Base-by-base conservation (phyloP, 2,329 filamentous ascomycete species). In the Diaporthe citri region DNA sequence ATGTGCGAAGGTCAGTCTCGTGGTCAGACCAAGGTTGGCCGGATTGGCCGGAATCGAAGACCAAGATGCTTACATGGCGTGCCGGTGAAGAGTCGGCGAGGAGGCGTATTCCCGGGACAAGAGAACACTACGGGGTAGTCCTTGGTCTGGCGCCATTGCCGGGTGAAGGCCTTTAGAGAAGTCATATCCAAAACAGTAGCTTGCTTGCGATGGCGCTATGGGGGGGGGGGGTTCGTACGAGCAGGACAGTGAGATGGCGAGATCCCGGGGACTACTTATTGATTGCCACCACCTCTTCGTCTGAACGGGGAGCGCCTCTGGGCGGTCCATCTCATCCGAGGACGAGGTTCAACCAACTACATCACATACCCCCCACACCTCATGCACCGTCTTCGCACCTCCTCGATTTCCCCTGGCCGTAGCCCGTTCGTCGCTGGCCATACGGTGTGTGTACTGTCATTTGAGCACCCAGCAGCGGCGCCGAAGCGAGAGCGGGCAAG, bases 1-100 rank as follows among this genome's bases (percentile, higher is more conserved):
- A 22, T 28, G 43, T n/a, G 36, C 41, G 7, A 59, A 52, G 28
- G 10, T 62, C 41, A 55, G 51, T n/a, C 52, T 39, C 46, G 46
- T 34, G 51, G 66, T 22, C 20, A 48, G 41, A 34, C 31, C 43
- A 25, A 8, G 4, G 12, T 22, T 69, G 17, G 46, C 55, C 46
- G 64, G 36, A 70, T 46, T 48, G 31, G 43, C 39, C 25, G n/a
- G 34, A 25, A n/a, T 34, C 25, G 7, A 57, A 36, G 64, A 28
- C 10, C 46, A 28, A 52, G 48, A 62, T 64, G 34, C 72, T 56
- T 74, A 74, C 72, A 73, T 67, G 74, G 22, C n/a, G 48, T 72
- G 41, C 70, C 28, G 55, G 48, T 72, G 31, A 73, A 74, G 25
- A 60, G 36, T 67, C 74, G 67, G 51, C 71, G 67, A 43, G 64